Evolutionary conservation across 2,329 filamentous ascomycete species (phyloP).

Genomic region (Hypoxylon sp.): DNA sequence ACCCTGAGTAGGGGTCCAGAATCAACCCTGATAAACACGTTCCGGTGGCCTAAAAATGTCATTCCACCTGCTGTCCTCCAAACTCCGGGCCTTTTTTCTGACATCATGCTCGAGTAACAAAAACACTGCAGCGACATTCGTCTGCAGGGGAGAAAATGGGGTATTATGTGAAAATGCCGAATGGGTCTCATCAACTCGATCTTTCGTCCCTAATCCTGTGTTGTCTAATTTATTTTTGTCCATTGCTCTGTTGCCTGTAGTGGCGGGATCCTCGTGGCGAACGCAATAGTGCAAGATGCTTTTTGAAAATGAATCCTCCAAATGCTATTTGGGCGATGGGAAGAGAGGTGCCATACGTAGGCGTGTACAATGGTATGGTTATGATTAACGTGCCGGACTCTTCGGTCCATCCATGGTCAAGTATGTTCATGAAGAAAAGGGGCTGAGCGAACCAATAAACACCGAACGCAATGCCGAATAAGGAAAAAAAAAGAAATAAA

Average conservation of each 20-base stretch:
- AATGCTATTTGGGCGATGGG: conserved; percentile 10
- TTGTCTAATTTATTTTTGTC: conserved; percentile 27
- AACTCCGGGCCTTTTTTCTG: conserved; percentile 34
- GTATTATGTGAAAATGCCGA: conserved; percentile 36
- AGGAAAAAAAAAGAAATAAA: conserved; percentile 25
- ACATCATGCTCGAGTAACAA: conserved; percentile 18
- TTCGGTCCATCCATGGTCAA: conserved; percentile 22
- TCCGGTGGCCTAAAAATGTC: conserved; percentile 13
- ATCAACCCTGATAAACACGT: conserved; percentile 15
- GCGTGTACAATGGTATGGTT: no score
- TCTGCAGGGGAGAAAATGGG: conserved; percentile 22
- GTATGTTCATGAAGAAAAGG: conserved; percentile 39
- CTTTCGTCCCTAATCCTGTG: conserved; percentile 27
- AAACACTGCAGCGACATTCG: conserved; percentile 11
- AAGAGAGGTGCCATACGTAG: not conserved
- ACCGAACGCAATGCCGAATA: conserved; percentile 47
- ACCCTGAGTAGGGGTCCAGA: conserved; percentile 23
- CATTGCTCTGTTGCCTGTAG: conserved; percentile 6
- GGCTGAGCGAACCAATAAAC: conserved; percentile 43
- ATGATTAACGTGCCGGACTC: not conserved
- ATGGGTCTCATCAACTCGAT: conserved; percentile 20
- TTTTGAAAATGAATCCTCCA: conserved; percentile 7
- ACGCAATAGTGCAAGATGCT: not conserved
- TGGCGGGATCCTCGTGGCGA: conserved; percentile 4
- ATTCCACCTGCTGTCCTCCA: conserved; percentile 18